Conservation (phyloP, 2,329 filamentous ascomycete genomes). For the Rhynchosporium graminicola region DNA sequence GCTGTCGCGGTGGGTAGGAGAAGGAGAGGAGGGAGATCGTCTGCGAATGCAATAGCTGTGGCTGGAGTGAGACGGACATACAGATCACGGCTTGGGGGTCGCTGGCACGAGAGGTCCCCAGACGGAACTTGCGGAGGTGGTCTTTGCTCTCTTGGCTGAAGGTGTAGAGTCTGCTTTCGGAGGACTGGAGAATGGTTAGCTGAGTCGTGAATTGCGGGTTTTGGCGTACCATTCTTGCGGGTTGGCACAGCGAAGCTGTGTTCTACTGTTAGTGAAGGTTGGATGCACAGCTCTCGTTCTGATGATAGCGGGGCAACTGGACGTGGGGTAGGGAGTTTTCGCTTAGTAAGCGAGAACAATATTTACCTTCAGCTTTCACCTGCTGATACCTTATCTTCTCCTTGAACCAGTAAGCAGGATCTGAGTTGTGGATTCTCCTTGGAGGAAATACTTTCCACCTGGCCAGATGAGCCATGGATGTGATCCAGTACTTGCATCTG, state of each 20-base stretch:
- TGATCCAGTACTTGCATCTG: no score
- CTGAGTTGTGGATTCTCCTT: not conserved
- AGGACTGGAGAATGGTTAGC: constrained; percentile 43
- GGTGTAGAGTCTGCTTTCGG: constrained; percentile 87
- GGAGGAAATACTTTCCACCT: no score
- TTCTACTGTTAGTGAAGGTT: not conserved
- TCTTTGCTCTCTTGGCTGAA: constrained; percentile 90
- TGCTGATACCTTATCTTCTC: not conserved
- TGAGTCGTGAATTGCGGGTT: not conserved
- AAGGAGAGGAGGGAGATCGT: not conserved
- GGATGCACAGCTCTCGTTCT: constrained; percentile 13
- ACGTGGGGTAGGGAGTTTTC: not conserved
- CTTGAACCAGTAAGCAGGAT: not conserved
- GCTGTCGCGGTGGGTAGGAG: not conserved
- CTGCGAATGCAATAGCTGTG: not conserved
- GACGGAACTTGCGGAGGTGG: constrained; percentile 89
- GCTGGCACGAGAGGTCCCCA: constrained; percentile 84
- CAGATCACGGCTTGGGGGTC: constrained; percentile 91
- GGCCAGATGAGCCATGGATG: no score
- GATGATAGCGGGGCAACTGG: constrained; percentile 1
- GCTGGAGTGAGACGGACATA: constrained; percentile 54
- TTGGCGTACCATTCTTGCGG: constrained; percentile 8
- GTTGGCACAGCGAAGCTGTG: not conserved
- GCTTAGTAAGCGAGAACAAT: constrained; percentile 8
- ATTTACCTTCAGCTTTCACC: not conserved